Base-by-base conservation (phyloP, 2,329 filamentous ascomycete genomes). In the Diaporthe velutina region DNA sequence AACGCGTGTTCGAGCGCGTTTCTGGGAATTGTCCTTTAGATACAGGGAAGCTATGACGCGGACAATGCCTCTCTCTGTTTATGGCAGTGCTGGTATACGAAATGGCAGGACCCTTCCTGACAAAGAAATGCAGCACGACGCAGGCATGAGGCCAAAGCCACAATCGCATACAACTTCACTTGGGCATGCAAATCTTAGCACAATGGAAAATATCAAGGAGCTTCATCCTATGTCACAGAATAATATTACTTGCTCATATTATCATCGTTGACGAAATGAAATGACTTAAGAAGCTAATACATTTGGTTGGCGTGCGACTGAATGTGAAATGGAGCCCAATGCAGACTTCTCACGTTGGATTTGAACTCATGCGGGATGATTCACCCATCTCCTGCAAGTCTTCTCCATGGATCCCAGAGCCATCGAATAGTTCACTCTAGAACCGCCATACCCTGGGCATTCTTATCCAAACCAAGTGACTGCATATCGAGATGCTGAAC, bases 401-500 rank as follows among this genome's bases (percentile, higher is more conserved):
- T 12, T 30, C 0, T 35, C 30, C 17, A 6, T n/a, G 9, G 19
- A 35, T 35, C 2, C 30, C 54, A n/a, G 10, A 58, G 19, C 30
- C 6, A 4, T 7, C 22, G 8, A 6, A 10, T 2, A 12, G 4
- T 90, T 19, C 88, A 68, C n/a, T 67, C 42, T 10, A 76, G 19
- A 22, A 82, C 76, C 6, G 82, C 80, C 75, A 84, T 79, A 0
- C 83, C 83, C 74, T 83, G 81, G 0, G 81, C 77, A 9, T 75
- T 80, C 75, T 77, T 78, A 15, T 79, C 75, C 1, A 76, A 77
- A 0, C 79, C 82, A 30, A 83, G 30, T 0, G 67, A 77, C 0
- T 75, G 17, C 10, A 85, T 30, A 6, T 77, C 74, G 19, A 84
- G 80, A 30, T 82, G 80, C 76, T 86, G 84, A 0, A 85, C 78